Base-by-base conservation (phyloP, 1,284 basidiomycete genomes). In the Sporisorium graminicola region DNA sequence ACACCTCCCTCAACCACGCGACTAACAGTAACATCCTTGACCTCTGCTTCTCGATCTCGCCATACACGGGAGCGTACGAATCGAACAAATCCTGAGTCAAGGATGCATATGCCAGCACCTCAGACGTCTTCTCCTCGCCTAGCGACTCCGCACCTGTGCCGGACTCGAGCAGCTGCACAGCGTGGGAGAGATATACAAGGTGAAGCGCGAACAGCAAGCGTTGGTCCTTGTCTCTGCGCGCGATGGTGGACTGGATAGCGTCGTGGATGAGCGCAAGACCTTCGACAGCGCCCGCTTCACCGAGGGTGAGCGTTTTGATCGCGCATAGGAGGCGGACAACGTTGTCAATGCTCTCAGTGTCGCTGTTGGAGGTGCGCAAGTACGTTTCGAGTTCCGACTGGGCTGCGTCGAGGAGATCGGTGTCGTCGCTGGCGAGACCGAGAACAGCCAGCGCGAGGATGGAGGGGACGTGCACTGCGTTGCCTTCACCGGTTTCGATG, bases 371-470 rank as follows among this genome's bases (percentile, higher is more conserved):
- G 40, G 49, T 12, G 2, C 40, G 40, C 1, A 68, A 31, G 8
- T 37, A 37, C 4, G 58, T n/a, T 35, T 74, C 59, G 18, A 96
- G 90, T 83, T 97, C 95, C 0, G 92, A 91, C 10, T 95, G 87
- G 0, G 94, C 92, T 0, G 95, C 95, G 81, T 96, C 94, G 16
- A 95, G 89, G 20, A 97, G 89, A 56, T 89, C 90, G 26, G 91
- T 90, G 81, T 97, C 95, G 27, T 89, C 88, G 0, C 91, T 92
- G 24, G 94, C 86, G 62, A 94, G 91, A 10, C 93, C 95, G 89
- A 96, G 93, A 2, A 93, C 93, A 0, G 92, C 93, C 0, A 98
- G 89, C 0, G 91, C 90, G 46, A 92, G 91, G 82, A 97, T 92
- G 1, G 93, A 93, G 63, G 90, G 88, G 58, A 95, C 85, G 81